Conservation (phyloP, 2,329 filamentous ascomycete genomes). For the Xylariales sp. region DNA sequence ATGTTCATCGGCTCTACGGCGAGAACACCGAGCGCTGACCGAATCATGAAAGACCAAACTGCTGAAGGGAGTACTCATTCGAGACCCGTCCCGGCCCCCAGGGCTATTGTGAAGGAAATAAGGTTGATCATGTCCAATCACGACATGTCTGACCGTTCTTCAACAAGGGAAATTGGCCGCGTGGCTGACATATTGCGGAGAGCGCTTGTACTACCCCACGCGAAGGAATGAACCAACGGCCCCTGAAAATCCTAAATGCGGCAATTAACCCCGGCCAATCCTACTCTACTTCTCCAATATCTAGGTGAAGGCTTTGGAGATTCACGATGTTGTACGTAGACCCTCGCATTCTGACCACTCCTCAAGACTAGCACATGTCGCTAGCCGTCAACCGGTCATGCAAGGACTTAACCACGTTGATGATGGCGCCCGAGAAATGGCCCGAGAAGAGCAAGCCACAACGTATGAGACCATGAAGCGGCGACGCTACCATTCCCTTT, state of each 20-base stretch:
- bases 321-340: conserved; percentile 4
- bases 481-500: conserved; percentile 27
- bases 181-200: conserved; percentile 28
- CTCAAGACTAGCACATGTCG: not conserved
- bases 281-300: conserved; percentile 14
- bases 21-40: no score
- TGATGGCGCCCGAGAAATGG: conserved; percentile 21
- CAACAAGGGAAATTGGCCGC: conserved; percentile 19
- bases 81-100: not conserved
- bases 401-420: not conserved
- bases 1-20: not conserved
- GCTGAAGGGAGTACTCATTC: not conserved
- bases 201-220: conserved; percentile 24
- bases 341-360: conserved; percentile 17
- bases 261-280: conserved; percentile 26
- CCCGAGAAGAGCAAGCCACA: conserved; percentile 15
- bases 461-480: not conserved
- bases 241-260: conserved; percentile 29
- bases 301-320: not conserved
- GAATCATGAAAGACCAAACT: not conserved
- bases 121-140: conserved; percentile 17
- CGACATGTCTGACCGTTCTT: conserved; percentile 3
- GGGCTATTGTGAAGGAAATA: not conserved
- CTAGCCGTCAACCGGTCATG: conserved; percentile 7
- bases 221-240: conserved; percentile 27